Evolutionary conservation across 2,329 filamentous ascomycete genomes (phyloP), one percentile per base, ranked within the genome.

Genomic region (Helminthosporium solani): DNA sequence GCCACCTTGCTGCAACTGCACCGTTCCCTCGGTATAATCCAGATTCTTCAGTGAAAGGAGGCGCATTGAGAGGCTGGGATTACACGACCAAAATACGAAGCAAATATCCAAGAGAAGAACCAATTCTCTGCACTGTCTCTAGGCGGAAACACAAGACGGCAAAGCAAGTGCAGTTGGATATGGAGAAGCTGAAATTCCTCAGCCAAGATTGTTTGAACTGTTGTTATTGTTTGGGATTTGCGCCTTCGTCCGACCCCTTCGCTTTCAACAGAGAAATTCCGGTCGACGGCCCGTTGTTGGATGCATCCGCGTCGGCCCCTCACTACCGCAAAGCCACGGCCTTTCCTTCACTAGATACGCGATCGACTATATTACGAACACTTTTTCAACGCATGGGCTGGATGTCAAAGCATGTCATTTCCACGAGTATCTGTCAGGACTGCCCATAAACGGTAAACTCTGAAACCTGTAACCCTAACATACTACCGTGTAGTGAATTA

Each of bases 21-120:
- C 70, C 11, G 69, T 72, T 9, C 68, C 70, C 40, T 73, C 69
- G 1, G 69, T 63, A 43, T 50, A 56, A 47, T 72, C 69, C 9
- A 73, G 53, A 41, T 71, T 67, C 41, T 62, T 59, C 35, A 72
- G 53, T 7, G 61, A 58, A 23, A 53, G 54, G 7, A 73, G 58
- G 31, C 49, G 56, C 67, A 71, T 70, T n/a, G n/a, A n/a, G n/a
- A n/a, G n/a, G n/a, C n/a, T 11, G 33, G 15, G n/a, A 19, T 16
- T 16, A 12, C n/a, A n/a, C n/a, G n/a, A n/a, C n/a, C n/a, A n/a
- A n/a, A n/a, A 14, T 16, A 33, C 15, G 21, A 44, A 11, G 34
- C 42, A 41, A 54, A 46, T 52, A 58, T 14, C 50, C 14, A 12
- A 31, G 14, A 31, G 28, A 5, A 31, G 14, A 12, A n/a, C 9